Evolutionary conservation across 2,329 filamentous ascomycete genomes (phyloP).

Genomic region (Anisogramma anomala): DNA sequence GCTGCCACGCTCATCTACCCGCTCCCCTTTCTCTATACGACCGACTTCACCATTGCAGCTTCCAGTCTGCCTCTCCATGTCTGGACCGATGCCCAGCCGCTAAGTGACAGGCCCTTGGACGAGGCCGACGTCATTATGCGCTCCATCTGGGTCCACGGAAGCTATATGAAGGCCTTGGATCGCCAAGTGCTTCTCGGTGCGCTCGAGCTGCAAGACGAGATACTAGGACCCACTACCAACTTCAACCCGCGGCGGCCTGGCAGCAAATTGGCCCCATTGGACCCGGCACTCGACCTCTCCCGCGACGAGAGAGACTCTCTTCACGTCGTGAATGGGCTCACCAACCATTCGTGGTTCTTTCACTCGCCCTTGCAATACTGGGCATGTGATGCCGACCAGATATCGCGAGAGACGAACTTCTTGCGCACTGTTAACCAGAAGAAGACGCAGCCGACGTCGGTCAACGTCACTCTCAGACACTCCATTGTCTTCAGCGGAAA

Average conservation of each 20-base stretch:
- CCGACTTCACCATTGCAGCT: conserved; percentile 58
- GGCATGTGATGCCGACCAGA: conserved; percentile 50
- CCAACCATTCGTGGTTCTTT: conserved; percentile 60
- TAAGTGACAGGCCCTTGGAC: conserved; percentile 38
- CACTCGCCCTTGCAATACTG: conserved; percentile 78
- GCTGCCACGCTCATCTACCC: conserved; percentile 62
- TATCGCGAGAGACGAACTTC: conserved; percentile 51
- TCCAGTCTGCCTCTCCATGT: conserved; percentile 67
- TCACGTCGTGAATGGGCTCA: conserved; percentile 48
- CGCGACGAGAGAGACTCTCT: conserved; percentile 39
- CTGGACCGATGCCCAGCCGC: conserved; percentile 63
- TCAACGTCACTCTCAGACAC: conserved; percentile 64
- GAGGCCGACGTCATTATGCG: conserved; percentile 67
- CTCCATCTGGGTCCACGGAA: conserved; percentile 70
- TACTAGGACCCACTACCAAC: conserved; percentile 50
- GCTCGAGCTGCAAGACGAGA: conserved; percentile 56
- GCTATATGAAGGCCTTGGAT: conserved; percentile 66
- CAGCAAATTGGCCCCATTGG: conserved; percentile 19
- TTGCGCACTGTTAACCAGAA: conserved; percentile 57
- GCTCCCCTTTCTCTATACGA: conserved; percentile 62
- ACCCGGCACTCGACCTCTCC: conserved; percentile 28
- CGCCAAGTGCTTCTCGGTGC: conserved; percentile 53
- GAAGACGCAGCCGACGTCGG: conserved; percentile 49
- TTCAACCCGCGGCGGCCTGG: conserved; percentile 37
- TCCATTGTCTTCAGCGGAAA: conserved; percentile 79